These are phyloP conservation scores for Lachnellula subtilissima DNA, from an alignment of 2,329 filamentous ascomycete genomes.

Conservation along the genomic window DNA sequence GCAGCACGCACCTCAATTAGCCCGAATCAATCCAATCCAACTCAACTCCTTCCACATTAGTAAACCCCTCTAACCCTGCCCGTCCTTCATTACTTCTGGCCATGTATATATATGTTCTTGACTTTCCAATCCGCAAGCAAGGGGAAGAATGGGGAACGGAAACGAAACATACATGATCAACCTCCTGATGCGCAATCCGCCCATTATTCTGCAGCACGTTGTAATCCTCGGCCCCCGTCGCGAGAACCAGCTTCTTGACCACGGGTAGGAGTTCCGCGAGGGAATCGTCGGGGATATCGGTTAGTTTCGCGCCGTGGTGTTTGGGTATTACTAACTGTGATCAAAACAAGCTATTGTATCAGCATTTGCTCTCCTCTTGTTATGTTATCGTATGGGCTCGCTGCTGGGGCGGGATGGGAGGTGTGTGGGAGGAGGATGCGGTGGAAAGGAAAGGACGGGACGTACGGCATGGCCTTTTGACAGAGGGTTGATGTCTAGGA, in stretches of 20 bases:
- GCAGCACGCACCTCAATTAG: background rate
- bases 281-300: constrained; percentile 87
- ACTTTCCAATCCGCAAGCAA: background rate
- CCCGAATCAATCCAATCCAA: background rate
- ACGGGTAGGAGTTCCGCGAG: constrained; percentile 79
- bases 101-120: too few species aligned
- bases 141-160: too few species aligned
- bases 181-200: constrained; percentile 80
- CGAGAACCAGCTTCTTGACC: constrained; percentile 79
- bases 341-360: background rate
- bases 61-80: background rate
- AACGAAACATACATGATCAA: constrained; percentile 69
- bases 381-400: background rate
- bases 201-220: constrained; percentile 98
- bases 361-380: background rate
- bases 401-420: background rate
- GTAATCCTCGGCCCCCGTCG: constrained; percentile 73
- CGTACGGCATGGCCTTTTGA: constrained; percentile 83
- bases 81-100: background rate
- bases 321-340: constrained; percentile 86
- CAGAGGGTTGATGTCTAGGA: constrained; percentile 91
- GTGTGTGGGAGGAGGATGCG: background rate
- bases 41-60: background rate
- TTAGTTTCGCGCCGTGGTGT: constrained; percentile 84
- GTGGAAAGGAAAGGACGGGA: constrained; percentile 8